phyloP scores from a whole-genome alignment of 2,329 filamentous ascomycete genomes.

The Aspergillus chevalieri region DNA sequence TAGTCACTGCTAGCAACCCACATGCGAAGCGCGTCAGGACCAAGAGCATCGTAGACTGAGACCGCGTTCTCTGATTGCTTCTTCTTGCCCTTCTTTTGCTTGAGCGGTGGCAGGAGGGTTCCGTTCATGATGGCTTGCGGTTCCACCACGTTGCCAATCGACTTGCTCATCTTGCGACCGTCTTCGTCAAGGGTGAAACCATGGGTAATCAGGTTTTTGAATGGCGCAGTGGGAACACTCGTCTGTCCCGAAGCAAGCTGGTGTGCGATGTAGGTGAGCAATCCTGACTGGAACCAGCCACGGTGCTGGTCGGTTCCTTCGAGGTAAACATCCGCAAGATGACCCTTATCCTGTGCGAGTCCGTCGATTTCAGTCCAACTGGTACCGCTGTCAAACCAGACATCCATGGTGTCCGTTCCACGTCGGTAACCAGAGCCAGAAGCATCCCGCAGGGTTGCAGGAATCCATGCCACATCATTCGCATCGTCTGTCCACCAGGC shows the following conservation, averaged over 20 bases:
- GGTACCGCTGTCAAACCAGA: slow-evolving; percentile 98
- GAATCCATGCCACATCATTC: slow-evolving; percentile 73
- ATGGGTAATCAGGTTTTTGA: slow-evolving; percentile 85
- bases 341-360: slow-evolving; percentile 24
- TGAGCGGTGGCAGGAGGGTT: slow-evolving; percentile 64
- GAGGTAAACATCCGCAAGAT: slow-evolving; percentile 73
- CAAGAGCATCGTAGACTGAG: slow-evolving; percentile 61
- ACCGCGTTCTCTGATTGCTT: slow-evolving; percentile 30
- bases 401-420: slow-evolving; percentile 95
- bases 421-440: slow-evolving; percentile 53
- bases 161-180: slow-evolving; percentile 99
- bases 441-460: slow-evolving; percentile 52
- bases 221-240: slow-evolving; percentile 56
- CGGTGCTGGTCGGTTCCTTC: slow-evolving; percentile 95
- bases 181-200: slow-evolving; percentile 85
- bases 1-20: slow-evolving; percentile 93
- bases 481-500: slow-evolving; percentile 85
- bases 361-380: slow-evolving; percentile 64
- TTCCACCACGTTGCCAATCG: slow-evolving; percentile 77
- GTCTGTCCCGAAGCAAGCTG: slow-evolving; percentile 32
- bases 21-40: slow-evolving; percentile 77
- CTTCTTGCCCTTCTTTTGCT: slow-evolving; percentile 54
- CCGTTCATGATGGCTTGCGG: slow-evolving; percentile 82
- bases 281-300: slow-evolving; percentile 96
- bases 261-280: slow-evolving; percentile 74